Conservation (phyloP, 2,329 filamentous ascomycete genomes). For the Hypoxylon sp. region DNA sequence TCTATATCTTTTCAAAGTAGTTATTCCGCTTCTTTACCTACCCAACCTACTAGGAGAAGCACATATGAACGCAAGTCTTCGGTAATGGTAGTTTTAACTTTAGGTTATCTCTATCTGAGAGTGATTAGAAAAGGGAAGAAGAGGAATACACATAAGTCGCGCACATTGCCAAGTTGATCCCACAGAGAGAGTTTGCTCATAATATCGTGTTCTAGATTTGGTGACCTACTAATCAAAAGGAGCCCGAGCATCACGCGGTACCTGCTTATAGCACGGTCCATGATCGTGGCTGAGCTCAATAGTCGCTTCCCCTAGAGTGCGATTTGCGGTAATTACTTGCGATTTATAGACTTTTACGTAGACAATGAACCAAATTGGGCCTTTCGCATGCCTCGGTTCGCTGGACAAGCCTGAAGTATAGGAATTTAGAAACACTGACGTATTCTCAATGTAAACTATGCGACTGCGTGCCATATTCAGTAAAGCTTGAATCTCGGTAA, state of each 20-base stretch:
- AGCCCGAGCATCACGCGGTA: neutral
- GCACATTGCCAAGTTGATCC: neutral
- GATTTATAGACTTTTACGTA: conserved; percentile 6
- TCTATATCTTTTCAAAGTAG: too few species aligned
- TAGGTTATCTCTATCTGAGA: neutral
- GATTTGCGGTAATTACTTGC: conserved; percentile 29
- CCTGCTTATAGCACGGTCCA: conserved; percentile 1
- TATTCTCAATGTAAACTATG: neutral
- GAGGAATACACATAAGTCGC: neutral
- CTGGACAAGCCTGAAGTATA: neutral
- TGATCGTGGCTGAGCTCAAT: conserved; percentile 21
- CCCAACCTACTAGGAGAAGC: neutral
- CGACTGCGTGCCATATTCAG: neutral
- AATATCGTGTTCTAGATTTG: too few species aligned
- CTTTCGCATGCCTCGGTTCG: conserved; percentile 8
- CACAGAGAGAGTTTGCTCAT: neutral
- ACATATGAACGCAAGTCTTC: neutral
- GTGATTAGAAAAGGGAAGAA: neutral
- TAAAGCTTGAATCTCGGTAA: neutral
- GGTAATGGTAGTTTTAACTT: neutral
- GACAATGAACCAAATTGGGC: neutral
- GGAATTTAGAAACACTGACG: neutral
- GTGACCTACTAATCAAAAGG: neutral
- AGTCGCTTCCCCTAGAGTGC: conserved; percentile 5
- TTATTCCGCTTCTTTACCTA: neutral